These are phyloP conservation scores for Solanum tarijense DNA, from an alignment of 257 asterid genomes.

Conservation along the genomic window DNA sequence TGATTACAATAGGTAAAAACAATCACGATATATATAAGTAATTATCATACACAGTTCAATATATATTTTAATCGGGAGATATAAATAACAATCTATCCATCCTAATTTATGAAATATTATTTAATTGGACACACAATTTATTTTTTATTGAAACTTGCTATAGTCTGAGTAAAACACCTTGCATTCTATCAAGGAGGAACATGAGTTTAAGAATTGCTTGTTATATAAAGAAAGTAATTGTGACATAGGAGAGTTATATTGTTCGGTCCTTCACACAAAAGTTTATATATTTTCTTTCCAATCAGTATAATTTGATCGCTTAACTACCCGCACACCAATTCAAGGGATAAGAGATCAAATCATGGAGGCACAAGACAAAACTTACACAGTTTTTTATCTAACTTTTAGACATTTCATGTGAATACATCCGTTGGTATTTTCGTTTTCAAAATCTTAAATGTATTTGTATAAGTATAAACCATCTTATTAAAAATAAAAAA, in stretches of 20 bases:
- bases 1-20: not conserved
- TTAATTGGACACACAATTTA: not conserved
- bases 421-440: not conserved
- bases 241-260: not conserved
- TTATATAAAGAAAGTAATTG: accelerated
- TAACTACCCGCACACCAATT: not conserved
- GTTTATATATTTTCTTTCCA: not conserved
- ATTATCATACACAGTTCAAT: not conserved
- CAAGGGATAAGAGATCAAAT: not conserved
- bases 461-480: not conserved
- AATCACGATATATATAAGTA: not conserved
- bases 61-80: not conserved
- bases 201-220: not conserved
- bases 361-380: not conserved
- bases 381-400: not conserved
- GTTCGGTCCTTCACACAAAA: not conserved
- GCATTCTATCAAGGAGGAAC: not conserved
- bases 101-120: not conserved
- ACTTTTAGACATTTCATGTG: not conserved
- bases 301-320: not conserved
- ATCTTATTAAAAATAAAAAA: not conserved
- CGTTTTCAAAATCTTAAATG: not conserved
- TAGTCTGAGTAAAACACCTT: not conserved
- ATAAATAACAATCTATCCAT: not conserved
- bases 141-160: not conserved